A percentile compares a stretch with the other conserved stretches of the same genome.
These are phyloP conservation scores for Glycine tomentella DNA, from an alignment of 306 rosid species.

Conservation along the genomic window DNA sequence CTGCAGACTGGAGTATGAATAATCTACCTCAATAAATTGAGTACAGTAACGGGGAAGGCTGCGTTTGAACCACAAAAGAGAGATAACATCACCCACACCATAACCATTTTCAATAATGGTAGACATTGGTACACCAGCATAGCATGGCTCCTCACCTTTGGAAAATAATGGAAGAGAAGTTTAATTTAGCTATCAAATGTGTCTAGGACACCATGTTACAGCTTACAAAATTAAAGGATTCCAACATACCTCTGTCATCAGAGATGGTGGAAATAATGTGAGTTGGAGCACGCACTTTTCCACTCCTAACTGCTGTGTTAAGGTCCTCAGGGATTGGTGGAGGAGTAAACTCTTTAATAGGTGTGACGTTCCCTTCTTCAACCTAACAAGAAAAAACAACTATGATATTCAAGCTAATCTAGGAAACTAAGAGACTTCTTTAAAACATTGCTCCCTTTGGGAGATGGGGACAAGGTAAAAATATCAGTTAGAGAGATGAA, in stretches of 20 bases:
- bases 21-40: constrained; percentile 86
- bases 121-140: constrained; percentile 99
- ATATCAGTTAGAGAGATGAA: constrained; percentile 1
- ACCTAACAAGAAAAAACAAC: constrained; percentile 53
- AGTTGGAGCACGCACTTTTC: constrained; percentile 95
- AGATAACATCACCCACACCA: constrained; percentile 96
- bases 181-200: constrained; percentile 34
- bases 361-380: constrained; percentile 65
- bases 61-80: constrained; percentile 98
- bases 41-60: constrained; percentile 98
- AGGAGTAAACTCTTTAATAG: constrained; percentile 78
- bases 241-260: constrained; percentile 81
- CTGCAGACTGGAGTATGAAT: constrained; percentile 33
- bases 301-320: constrained; percentile 79
- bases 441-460: neutral
- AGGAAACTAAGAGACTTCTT: constrained; percentile 24
- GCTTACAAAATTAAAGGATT: constrained; percentile 3
- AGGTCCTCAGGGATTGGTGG: constrained; percentile 96
- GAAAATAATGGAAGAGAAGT: constrained; percentile 40
- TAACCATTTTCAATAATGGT: constrained; percentile 90
- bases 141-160: constrained; percentile 98
- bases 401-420: constrained; percentile 12
- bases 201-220: constrained; percentile 1
- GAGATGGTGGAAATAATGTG: constrained; percentile 92
- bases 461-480: neutral